Conservation (phyloP, 176 grass and related monocot genomes). For the Bothriochloa decipiens region DNA sequence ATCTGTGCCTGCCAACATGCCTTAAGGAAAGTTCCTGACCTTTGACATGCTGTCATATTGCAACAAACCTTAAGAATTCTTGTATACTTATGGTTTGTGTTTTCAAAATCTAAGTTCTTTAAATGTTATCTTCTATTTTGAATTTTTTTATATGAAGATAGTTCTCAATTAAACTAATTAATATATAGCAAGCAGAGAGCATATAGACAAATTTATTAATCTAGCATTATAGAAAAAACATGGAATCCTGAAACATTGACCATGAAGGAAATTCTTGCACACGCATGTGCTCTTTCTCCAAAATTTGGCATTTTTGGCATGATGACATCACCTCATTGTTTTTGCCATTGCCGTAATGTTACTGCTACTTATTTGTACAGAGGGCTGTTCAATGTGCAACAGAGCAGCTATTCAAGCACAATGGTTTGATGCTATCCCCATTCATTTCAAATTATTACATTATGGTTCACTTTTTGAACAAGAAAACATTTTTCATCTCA, state of each 20-base stretch:
- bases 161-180: neutral
- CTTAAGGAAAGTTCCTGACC: neutral
- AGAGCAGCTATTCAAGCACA: neutral
- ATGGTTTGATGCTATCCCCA: neutral
- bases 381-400: neutral
- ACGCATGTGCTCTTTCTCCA: neutral
- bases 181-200: neutral
- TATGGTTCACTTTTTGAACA: neutral
- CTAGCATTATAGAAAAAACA: neutral
- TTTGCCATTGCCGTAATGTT: neutral
- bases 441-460: neutral
- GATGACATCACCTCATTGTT: neutral
- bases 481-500: neutral
- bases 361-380: neutral
- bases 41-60: constrained; percentile 21
- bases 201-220: neutral
- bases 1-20: neutral
- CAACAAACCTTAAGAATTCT: neutral
- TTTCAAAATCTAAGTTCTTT: neutral
- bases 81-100: neutral
- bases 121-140: neutral
- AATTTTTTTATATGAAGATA: neutral
- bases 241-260: neutral
- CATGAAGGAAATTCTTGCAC: neutral
- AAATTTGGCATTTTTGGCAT: neutral